Percentiles rank a stretch among this genome's conserved stretches.
Evolutionary conservation across 805 yeast genomes (phyloP).

Genomic region (Starmerella roubikii): DNA sequence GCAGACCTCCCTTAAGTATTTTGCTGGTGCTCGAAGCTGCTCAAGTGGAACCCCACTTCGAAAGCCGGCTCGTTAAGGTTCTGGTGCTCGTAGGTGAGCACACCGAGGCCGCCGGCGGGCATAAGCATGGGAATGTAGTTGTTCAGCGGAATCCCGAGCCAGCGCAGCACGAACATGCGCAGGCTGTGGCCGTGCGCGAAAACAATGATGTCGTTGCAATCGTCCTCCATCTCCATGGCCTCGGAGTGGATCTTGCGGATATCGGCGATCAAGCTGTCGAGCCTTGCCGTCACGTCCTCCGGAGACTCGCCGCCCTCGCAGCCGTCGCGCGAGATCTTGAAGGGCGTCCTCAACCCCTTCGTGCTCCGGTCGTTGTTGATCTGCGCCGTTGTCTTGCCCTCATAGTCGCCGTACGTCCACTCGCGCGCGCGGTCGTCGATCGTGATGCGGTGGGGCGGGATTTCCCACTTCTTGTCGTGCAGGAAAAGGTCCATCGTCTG

Average conservation of each 20-base stretch:
- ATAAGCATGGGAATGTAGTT: constrained; percentile 68
- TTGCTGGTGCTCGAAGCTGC: constrained; percentile 17
- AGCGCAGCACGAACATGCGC: constrained; percentile 77
- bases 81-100: constrained; percentile 77
- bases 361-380: constrained; percentile 33
- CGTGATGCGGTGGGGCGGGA: constrained; percentile 17
- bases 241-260: constrained; percentile 37
- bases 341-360: constrained; percentile 12
- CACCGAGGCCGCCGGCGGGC: constrained; percentile 95
- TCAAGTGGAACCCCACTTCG: constrained; percentile 37
- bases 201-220: constrained; percentile 59
- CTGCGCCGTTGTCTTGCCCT: constrained; percentile 60
- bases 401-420: constrained; percentile 96
- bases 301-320: constrained; percentile 81
- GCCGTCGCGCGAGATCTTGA: constrained; percentile 83
- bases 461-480: constrained; percentile 31
- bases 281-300: constrained; percentile 50
- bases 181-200: constrained; percentile 91
- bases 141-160: constrained; percentile 52
- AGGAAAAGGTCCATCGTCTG: constrained; percentile 58
- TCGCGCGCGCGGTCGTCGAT: constrained; percentile 57
- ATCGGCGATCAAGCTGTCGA: constrained; percentile 55
- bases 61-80: constrained; percentile 78
- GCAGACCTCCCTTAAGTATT: not conserved
- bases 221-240: constrained; percentile 27